Percentiles rank a stretch among this genome's conserved stretches.
Evolutionary conservation across 1,284 basidiomycete species (phyloP).

Genomic region (Cutaneotrichosporon mucoides): DNA sequence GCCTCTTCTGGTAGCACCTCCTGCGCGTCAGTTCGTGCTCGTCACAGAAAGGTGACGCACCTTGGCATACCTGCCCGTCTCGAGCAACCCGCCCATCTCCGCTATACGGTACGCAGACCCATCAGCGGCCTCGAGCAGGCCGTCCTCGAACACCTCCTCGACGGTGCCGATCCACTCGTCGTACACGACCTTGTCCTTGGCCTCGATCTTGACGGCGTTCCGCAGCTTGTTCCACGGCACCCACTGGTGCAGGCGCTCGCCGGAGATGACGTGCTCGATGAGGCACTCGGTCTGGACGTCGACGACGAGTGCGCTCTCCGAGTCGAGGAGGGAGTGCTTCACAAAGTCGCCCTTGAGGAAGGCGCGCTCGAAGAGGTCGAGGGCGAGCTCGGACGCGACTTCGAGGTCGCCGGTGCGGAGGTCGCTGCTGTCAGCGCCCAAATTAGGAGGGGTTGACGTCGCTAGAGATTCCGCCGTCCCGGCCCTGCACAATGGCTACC

Average conservation of each 20-base stretch:
- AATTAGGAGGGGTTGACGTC: too few species aligned
- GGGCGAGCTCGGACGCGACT: constrained; percentile 66
- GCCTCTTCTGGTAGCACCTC: constrained; percentile 21
- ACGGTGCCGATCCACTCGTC: constrained; percentile 83
- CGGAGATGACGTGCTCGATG: constrained; percentile 71
- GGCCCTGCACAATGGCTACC: too few species aligned
- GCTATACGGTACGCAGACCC: constrained; percentile 64
- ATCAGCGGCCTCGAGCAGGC: constrained; percentile 57
- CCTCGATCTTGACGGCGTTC: constrained; percentile 52
- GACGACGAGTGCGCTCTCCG: constrained; percentile 72
- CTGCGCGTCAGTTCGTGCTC: constrained; percentile 15
- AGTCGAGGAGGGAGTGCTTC: constrained; percentile 69
- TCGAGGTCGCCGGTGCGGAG: constrained; percentile 59
- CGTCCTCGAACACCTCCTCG: constrained; percentile 72
- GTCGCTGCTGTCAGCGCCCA: constrained; percentile 22
- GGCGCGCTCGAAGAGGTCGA: constrained; percentile 71
- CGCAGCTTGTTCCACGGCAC: constrained; percentile 61
- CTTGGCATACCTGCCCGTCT: constrained; percentile 27
- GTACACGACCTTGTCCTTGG: constrained; percentile 75
- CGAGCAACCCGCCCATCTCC: constrained; percentile 55
- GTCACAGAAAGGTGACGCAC: constrained; percentile 14
- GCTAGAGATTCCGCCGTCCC: too few species aligned
- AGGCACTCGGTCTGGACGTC: constrained; percentile 60
- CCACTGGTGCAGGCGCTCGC: constrained; percentile 61
- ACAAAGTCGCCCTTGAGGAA: constrained; percentile 76